phyloP scores from a whole-genome alignment of 2,329 filamentous ascomycete genomes.

The Cladorrhinum sp. region DNA sequence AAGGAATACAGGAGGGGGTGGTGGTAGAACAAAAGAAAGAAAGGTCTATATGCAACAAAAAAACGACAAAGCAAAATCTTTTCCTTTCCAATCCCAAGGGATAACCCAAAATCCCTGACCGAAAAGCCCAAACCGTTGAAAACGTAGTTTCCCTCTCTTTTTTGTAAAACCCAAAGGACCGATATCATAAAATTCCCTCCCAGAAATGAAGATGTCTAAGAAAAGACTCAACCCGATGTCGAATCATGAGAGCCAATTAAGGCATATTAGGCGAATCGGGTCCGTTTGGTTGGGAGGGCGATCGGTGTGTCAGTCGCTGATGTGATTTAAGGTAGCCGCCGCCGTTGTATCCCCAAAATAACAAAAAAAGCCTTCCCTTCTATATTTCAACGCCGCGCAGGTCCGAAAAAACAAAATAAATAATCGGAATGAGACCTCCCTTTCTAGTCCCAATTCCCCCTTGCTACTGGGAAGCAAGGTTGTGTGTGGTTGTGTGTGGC shows the following conservation, averaged over 20 bases:
- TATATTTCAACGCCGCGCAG: neutral
- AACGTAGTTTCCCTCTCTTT: neutral
- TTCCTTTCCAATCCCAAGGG: neutral
- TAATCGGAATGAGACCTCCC: neutral
- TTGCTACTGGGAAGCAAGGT: constrained; percentile 31
- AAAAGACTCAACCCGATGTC: neutral
- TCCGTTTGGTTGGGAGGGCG: too few species aligned
- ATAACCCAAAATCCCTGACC: neutral
- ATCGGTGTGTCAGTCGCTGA: neutral
- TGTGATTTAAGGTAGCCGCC: neutral
- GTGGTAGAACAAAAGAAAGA: neutral
- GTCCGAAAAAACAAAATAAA: neutral
- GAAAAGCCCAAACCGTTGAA: neutral
- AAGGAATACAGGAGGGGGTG: neutral
- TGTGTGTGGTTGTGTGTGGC: constrained; percentile 17
- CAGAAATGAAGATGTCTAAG: neutral
- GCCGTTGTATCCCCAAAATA: neutral
- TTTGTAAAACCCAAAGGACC: neutral
- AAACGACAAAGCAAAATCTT: neutral
- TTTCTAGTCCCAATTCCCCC: neutral
- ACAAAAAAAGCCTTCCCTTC: neutral
- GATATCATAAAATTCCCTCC: neutral
- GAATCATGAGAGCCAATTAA: neutral
- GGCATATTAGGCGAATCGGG: neutral
- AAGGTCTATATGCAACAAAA: neutral